Evolutionary conservation across 768 basidiomycete species (phyloP).

Genomic region (Psilocybe azurescens): DNA sequence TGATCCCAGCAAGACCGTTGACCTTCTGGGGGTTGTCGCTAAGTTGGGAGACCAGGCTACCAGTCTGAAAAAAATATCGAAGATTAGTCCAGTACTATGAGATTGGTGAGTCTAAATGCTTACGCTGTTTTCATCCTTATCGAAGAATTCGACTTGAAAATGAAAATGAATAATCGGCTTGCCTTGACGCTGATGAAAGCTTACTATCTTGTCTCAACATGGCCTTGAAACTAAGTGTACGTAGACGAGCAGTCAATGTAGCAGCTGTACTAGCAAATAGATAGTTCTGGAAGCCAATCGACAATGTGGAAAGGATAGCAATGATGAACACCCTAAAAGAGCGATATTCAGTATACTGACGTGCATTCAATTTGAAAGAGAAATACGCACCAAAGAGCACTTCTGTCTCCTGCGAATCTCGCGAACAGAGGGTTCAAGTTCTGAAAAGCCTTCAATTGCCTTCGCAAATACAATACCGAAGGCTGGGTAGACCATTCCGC

Average conservation of each 20-base stretch:
- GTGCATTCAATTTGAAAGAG: not conserved
- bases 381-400: slow-evolving; percentile 63
- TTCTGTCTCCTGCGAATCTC: slow-evolving; percentile 65
- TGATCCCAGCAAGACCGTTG: slow-evolving; percentile 85
- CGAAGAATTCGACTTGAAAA: slow-evolving; percentile 79
- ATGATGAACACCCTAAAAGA: slow-evolving; percentile 75
- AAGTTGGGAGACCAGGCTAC: slow-evolving; percentile 77
- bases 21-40: slow-evolving; percentile 92
- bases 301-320: slow-evolving; percentile 64
- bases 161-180: not conserved
- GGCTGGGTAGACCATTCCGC: slow-evolving; percentile 74
- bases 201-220: slow-evolving; percentile 88
- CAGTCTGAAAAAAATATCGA: slow-evolving; percentile 53
- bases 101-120: slow-evolving; percentile 25
- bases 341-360: slow-evolving; percentile 19
- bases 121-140: slow-evolving; percentile 83
- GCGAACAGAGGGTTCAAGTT: slow-evolving; percentile 40
- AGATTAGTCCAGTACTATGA: slow-evolving; percentile 11
- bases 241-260: slow-evolving; percentile 69
- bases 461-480: slow-evolving; percentile 76
- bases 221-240: slow-evolving; percentile 75
- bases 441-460: slow-evolving; percentile 63
- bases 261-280: slow-evolving; percentile 74
- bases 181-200: slow-evolving; percentile 27
- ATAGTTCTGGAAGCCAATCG: slow-evolving; percentile 74